A percentile compares a stretch with the other conserved stretches of the same genome.
phyloP scores from a whole-genome alignment of 352 stramenopile species.

The Globisporangium polare region DNA sequence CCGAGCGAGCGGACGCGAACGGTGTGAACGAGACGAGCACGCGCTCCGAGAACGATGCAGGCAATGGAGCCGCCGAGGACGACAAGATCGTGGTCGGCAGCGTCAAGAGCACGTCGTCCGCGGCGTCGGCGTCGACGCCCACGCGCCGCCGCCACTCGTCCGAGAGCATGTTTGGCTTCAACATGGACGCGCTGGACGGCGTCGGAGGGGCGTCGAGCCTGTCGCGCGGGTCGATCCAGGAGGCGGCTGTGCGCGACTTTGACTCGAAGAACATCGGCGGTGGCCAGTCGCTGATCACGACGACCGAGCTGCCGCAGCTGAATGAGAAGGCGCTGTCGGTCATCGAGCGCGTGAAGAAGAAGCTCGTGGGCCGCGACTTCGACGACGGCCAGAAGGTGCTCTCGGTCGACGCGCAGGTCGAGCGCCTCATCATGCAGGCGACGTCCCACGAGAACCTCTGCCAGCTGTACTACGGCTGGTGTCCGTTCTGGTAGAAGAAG shows the following conservation, averaged over 20 bases:
- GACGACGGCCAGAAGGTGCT: constrained; percentile 78
- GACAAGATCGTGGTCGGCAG: constrained; percentile 37
- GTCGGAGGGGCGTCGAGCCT: constrained; percentile 40
- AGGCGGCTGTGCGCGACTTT: constrained; percentile 35
- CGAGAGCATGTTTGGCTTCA: constrained; percentile 58
- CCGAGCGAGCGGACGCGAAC: constrained; percentile 8
- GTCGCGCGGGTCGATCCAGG: constrained; percentile 59
- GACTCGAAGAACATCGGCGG: constrained; percentile 41
- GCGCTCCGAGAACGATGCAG: constrained; percentile 1
- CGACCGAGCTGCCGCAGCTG: constrained; percentile 68
- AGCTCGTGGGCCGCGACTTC: constrained; percentile 98
- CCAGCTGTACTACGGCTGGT: constrained; percentile 99
- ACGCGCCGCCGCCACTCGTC: constrained; percentile 58
- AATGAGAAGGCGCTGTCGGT: constrained; percentile 94
- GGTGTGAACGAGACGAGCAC: constrained; percentile 1
- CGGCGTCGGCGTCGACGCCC: constrained; percentile 26
- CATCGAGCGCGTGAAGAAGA: constrained; percentile 98
- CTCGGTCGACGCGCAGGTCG: constrained; percentile 92
- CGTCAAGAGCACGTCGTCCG: constrained; percentile 60
- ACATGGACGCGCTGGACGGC: constrained; percentile 54
- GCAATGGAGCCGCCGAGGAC: constrained; percentile 13
- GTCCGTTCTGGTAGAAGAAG: constrained; percentile 74
- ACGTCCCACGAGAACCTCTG: constrained; percentile 99
- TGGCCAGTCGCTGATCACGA: constrained; percentile 49
- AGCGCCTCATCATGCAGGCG: constrained; percentile 97